Conservation (phyloP, 2,329 filamentous ascomycete species). For the Phialophora tarda region DNA sequence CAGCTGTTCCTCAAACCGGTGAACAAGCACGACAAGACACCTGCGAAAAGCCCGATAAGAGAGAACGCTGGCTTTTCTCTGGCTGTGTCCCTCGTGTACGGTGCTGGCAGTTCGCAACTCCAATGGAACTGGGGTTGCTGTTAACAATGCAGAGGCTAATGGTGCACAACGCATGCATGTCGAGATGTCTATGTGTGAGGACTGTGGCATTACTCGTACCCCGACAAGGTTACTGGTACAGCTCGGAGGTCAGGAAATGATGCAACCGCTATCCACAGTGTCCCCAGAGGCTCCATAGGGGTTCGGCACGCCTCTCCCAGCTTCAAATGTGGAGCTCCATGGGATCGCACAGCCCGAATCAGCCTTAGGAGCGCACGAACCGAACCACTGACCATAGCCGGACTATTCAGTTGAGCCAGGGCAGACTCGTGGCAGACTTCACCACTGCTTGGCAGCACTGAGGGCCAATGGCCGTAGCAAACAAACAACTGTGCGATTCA, state of each 20-base stretch:
- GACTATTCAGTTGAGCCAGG: conserved; percentile 8
- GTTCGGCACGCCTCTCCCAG: background rate
- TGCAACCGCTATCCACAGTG: background rate
- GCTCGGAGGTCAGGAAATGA: background rate
- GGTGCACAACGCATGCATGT: background rate
- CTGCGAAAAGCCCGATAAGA: background rate
- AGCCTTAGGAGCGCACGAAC: conserved; percentile 27
- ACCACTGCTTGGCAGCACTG: background rate
- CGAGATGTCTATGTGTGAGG: background rate
- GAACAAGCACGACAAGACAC: background rate
- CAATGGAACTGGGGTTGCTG: background rate
- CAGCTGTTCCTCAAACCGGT: conserved; percentile 14
- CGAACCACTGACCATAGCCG: conserved; percentile 9
- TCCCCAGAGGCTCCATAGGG: background rate
- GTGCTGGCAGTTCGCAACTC: background rate
- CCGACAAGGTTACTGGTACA: background rate
- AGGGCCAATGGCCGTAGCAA: background rate
- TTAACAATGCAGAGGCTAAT: background rate
- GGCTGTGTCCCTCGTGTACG: background rate
- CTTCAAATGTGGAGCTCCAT: background rate
- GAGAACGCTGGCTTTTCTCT: background rate
- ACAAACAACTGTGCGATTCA: background rate
- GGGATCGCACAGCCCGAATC: conserved; percentile 29
- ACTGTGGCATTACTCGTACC: background rate
- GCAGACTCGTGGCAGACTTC: conserved; percentile 30